A percentile compares a stretch with the other conserved stretches of the same genome.
Conservation (phyloP, 768 basidiomycete species). For the Xanthoconium stramineum region DNA sequence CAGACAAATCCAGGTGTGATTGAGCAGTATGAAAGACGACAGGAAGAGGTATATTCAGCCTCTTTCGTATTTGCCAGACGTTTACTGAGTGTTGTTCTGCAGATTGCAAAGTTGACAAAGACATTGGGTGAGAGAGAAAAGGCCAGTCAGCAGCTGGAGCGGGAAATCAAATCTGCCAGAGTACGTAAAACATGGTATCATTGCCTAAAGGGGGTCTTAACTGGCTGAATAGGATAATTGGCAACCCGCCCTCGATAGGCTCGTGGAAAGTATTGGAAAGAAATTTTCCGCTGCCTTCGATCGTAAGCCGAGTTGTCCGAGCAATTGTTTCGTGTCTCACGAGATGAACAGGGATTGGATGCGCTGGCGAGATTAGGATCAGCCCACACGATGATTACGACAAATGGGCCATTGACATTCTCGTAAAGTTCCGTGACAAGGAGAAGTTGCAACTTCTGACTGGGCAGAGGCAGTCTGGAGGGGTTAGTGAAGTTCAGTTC, state of each 20-base stretch:
- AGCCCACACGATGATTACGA: slow-evolving; percentile 81
- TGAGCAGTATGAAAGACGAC: slow-evolving; percentile 74
- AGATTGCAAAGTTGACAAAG: slow-evolving; percentile 65
- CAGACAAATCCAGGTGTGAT: slow-evolving; percentile 75
- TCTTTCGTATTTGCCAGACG: not conserved
- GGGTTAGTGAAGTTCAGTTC: slow-evolving; percentile 48
- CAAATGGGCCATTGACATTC: slow-evolving; percentile 94
- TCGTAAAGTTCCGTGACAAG: slow-evolving; percentile 91
- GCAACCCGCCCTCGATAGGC: slow-evolving; percentile 75
- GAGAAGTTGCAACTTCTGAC: slow-evolving; percentile 87
- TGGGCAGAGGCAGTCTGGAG: slow-evolving; percentile 84
- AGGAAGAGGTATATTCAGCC: slow-evolving; percentile 56
- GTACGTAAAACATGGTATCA: slow-evolving; percentile 38
- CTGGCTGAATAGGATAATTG: slow-evolving; percentile 68
- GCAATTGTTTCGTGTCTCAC: slow-evolving; percentile 6
- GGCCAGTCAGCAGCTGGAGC: slow-evolving; percentile 50
- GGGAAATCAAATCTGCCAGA: slow-evolving; percentile 59
- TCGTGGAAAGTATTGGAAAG: slow-evolving; percentile 75
- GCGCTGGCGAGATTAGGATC: slow-evolving; percentile 87
- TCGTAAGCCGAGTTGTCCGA: slow-evolving; percentile 48
- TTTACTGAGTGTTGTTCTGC: slow-evolving; percentile 9
- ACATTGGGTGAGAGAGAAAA: slow-evolving; percentile 53
- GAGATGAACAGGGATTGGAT: slow-evolving; percentile 67
- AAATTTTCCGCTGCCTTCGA: slow-evolving; percentile 94
- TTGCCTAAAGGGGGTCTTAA: slow-evolving; percentile 48